These are phyloP conservation scores for Ustilago shanxiensis DNA, from an alignment of 1,284 basidiomycete genomes.

Conservation along the genomic window DNA sequence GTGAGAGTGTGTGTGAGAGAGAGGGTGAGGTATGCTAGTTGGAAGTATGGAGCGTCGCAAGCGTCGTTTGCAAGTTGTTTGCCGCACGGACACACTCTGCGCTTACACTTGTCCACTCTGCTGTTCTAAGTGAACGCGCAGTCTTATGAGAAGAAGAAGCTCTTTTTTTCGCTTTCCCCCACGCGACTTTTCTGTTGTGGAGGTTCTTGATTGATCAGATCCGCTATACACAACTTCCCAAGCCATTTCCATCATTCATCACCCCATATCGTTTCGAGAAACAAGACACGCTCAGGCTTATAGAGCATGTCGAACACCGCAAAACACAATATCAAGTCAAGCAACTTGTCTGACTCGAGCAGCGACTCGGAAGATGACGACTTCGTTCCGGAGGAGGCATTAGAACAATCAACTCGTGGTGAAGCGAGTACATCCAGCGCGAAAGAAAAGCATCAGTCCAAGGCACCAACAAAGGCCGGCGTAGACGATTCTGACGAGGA, in stretches of 20 bases:
- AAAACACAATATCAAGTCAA: neutral
- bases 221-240: no score
- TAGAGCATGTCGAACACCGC: neutral
- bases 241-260: no score
- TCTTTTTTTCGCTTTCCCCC: neutral
- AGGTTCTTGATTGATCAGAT: neutral
- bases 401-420: neutral
- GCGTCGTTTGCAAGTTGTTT: neutral
- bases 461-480: neutral
- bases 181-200: neutral
- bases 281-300: no score
- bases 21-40: no score
- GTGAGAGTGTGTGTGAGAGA: neutral
- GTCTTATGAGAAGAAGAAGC: neutral
- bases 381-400: slow-evolving; percentile 24
- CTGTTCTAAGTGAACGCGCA: no score
- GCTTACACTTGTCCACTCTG: no score
- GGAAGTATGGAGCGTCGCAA: slow-evolving; percentile 6
- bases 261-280: no score
- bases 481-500: slow-evolving; percentile 18
- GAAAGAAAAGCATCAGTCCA: neutral
- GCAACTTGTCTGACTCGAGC: slow-evolving; percentile 5
- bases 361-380: slow-evolving; percentile 46
- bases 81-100: neutral
- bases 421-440: neutral